Evolutionary conservation across 345 rosid genomes (phyloP).

Genomic region (Syzygium aromaticum): DNA sequence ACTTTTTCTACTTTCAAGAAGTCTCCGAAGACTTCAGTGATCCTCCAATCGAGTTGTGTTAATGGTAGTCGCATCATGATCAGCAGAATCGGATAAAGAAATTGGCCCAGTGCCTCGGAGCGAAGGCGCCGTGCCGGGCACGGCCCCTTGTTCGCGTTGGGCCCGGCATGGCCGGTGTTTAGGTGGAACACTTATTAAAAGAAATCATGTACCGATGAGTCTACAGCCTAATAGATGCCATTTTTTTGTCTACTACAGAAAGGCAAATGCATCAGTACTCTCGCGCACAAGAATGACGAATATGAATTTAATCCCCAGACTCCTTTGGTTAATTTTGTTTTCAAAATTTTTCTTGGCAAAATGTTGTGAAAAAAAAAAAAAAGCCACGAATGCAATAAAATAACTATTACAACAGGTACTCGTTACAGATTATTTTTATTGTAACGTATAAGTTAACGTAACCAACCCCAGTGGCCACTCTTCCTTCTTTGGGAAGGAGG

Average conservation of each 20-base stretch:
- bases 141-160: background rate
- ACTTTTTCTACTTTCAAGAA: background rate
- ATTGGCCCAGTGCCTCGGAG: background rate
- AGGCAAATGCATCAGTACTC: background rate
- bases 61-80: background rate
- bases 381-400: too few species aligned
- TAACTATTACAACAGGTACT: too few species aligned
- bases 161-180: background rate
- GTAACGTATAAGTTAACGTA: too few species aligned
- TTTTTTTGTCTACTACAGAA: too few species aligned
- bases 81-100: background rate
- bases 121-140: too few species aligned
- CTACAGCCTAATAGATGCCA: too few species aligned
- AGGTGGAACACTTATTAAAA: background rate
- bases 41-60: background rate
- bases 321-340: background rate
- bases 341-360: too few species aligned
- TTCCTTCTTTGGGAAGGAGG: too few species aligned
- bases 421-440: too few species aligned
- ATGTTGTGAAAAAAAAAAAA: too few species aligned
- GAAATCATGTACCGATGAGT: too few species aligned
- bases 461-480: too few species aligned
- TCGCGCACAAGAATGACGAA: background rate
- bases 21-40: background rate
- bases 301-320: background rate